phyloP scores from a whole-genome alignment of 2,329 filamentous ascomycete species.

The Penicillium decumbens region DNA sequence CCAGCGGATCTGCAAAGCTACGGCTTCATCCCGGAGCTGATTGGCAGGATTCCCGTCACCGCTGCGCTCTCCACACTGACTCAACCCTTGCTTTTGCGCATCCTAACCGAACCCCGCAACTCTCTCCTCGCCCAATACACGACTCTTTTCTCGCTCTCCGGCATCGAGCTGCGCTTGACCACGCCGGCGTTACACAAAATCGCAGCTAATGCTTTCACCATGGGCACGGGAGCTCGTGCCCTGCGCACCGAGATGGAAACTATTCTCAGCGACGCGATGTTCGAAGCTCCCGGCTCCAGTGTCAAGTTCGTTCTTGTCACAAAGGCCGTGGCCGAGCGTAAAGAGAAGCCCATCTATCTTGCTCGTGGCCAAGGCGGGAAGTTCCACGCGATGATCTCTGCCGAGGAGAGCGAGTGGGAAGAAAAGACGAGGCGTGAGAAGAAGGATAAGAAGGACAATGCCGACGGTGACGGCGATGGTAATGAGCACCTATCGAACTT shows the following conservation, averaged over 20 bases:
- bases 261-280: conserved; percentile 74
- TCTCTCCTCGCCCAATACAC: conserved; percentile 84
- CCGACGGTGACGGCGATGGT: conserved; percentile 10
- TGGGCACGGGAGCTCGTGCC: conserved; percentile 74
- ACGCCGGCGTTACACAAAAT: conserved; percentile 74
- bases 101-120: conserved; percentile 89
- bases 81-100: conserved; percentile 66
- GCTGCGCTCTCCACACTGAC: conserved; percentile 76
- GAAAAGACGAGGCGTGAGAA: conserved; percentile 36
- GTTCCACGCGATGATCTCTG: conserved; percentile 49
- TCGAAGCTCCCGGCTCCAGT: conserved; percentile 63
- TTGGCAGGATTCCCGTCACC: conserved; percentile 88
- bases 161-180: conserved; percentile 75
- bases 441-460: conserved; percentile 25
- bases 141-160: conserved; percentile 76
- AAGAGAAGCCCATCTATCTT: conserved; percentile 53
- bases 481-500: conserved; percentile 33
- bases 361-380: conserved; percentile 49
- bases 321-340: conserved; percentile 61
- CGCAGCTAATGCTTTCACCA: conserved; percentile 63
- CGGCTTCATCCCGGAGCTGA: conserved; percentile 90
- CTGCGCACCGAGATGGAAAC: conserved; percentile 77
- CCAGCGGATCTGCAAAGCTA: conserved; percentile 75
- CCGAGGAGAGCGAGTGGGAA: conserved; percentile 50
- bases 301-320: conserved; percentile 71